Base-by-base conservation (phyloP, 2,329 filamentous ascomycete species). In the Pestalotiopsis sp. region DNA sequence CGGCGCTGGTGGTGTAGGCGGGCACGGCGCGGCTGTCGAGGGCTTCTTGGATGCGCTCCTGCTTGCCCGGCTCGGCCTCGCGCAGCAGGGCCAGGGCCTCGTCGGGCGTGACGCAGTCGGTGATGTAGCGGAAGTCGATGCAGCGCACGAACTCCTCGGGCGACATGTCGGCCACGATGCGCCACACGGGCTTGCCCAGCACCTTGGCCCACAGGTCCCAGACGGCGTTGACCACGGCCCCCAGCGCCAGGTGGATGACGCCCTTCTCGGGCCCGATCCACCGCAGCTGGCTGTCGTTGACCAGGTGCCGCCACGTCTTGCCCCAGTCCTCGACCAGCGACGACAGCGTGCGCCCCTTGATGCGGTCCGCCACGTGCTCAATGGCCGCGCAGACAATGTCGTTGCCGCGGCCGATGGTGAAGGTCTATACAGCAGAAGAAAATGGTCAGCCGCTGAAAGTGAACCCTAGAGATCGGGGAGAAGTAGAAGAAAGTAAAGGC, bases 121-220 rank as follows among this genome's bases (percentile, higher is more conserved):
- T 96, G 80, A 97, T 97, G 82, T 98, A 97, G 64, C 94, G 88
- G 84, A 97, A 98, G 82, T 97, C 95, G 78, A 98, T 95, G 82
- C 94, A 95, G 69, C 86, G 82, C 65, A 97, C 94, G 65, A 97
- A 89, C 82, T 97, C 91, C 81, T 96, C 92, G 1, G 94, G 93
- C 3, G 87, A 91, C 93, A 97, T 97, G 73, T 97, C 94, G 12
- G 92, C 92, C 27, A 98, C 92, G 71, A 98, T 91, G 69, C 90
- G 88, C 95, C 94, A 97, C 14, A 97, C 93, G 3, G 94, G 95
- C 84, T 97, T 97, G 72, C 88, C 86, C 45, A 96, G 88, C 2
- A 87, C 87, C 84, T 97, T 97, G 67, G 93, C 94, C 94, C 94
- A 97, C n/a, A 97, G 88, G 80, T 97, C 94, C 94, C 94, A 97